Percentiles rank a stretch among this genome's conserved stretches.
phyloP scores from a whole-genome alignment of 805 yeast species.

The Tanozyma kutaoensis region DNA sequence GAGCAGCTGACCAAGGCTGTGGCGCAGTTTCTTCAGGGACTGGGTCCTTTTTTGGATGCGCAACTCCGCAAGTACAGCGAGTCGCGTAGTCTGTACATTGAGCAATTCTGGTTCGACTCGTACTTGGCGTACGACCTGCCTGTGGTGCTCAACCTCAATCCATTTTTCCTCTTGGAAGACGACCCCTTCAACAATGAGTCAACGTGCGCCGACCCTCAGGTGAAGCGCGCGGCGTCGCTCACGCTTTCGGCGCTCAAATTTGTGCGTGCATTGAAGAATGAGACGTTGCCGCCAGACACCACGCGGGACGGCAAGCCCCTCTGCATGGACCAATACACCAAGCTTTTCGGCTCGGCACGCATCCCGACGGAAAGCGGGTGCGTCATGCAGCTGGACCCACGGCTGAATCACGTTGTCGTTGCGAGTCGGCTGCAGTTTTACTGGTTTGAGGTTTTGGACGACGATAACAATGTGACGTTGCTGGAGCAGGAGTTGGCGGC shows the following conservation, averaged over 20 bases:
- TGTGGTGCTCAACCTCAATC: slow-evolving; percentile 84
- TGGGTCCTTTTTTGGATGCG: slow-evolving; percentile 46
- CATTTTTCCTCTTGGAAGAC: slow-evolving; percentile 81
- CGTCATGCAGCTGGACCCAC: slow-evolving; percentile 66
- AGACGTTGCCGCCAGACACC: slow-evolving; percentile 60
- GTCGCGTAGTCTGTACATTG: slow-evolving; percentile 67
- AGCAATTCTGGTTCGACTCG: slow-evolving; percentile 91
- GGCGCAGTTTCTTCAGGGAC: slow-evolving; percentile 34
- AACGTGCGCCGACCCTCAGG: slow-evolving; percentile 37
- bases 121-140: slow-evolving; percentile 80
- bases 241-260: slow-evolving; percentile 69
- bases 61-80: slow-evolving; percentile 50
- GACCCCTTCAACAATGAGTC: slow-evolving; percentile 66
- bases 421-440: slow-evolving; percentile 79
- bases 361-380: slow-evolving; percentile 76
- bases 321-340: slow-evolving; percentile 86
- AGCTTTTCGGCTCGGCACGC: slow-evolving; percentile 77
- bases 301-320: slow-evolving; percentile 49
- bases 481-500: slow-evolving; percentile 63
- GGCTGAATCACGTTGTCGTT: slow-evolving; percentile 72
- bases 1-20: slow-evolving; percentile 46
- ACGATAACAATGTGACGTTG: slow-evolving; percentile 54
- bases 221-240: slow-evolving; percentile 69
- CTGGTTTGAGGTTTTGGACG: slow-evolving; percentile 88
- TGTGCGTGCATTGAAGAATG: slow-evolving; percentile 63